Evolutionary conservation across 2,329 filamentous ascomycete species (phyloP), one percentile per base, ranked within the genome.

Genomic region (Dryadomyces quercivorus): DNA sequence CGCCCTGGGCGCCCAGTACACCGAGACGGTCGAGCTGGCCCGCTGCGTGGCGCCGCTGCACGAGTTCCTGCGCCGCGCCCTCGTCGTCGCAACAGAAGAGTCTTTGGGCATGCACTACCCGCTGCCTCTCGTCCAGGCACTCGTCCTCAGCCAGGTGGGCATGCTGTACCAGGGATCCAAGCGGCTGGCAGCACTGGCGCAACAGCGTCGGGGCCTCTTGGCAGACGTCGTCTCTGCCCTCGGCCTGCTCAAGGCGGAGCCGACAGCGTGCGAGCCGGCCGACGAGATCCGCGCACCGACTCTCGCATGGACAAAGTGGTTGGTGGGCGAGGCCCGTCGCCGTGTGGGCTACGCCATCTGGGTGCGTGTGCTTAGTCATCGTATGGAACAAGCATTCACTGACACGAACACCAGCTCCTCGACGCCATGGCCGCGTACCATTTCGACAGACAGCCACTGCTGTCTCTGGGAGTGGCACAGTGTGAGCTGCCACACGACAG

Each of bases 1-100:
- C 2, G 54, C 61, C 5, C 48, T 63, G 4, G 63, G 63, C 3
- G 58, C 55, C 4, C 63, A 65, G 2, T 64, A 65, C 22, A 59
- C 59, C 0, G 51, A 55, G 6, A 63, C 63, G 0, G 36, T 51
- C 0, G 62, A 65, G 8, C 56, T 65, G 0, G 50, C 57, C 2
- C 45, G 52, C 1, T 57, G 61, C 22, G 59, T 65, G 2, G 10
- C 42, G 1, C 62, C 61, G 1, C 21, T 65, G 6, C 62, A 65
- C 4, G 59, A 64, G 26, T 63, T 63, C 20, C 45, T 64, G 0
- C 51, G 62, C 4, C 55, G 61, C n/a, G 57, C 46, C 1, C 40
- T 61, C 4, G 47, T 15, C n/a, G 12, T 21, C 42, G 56, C 12
- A 3, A 50, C 10, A 18, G 53, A 22, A 7, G n/a, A n/a, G n/a